A percentile compares a stretch with the other conserved stretches of the same genome.
Evolutionary conservation across 78 protist genomes (phyloP).

Genomic region (Dictyostelium firmibasis): DNA sequence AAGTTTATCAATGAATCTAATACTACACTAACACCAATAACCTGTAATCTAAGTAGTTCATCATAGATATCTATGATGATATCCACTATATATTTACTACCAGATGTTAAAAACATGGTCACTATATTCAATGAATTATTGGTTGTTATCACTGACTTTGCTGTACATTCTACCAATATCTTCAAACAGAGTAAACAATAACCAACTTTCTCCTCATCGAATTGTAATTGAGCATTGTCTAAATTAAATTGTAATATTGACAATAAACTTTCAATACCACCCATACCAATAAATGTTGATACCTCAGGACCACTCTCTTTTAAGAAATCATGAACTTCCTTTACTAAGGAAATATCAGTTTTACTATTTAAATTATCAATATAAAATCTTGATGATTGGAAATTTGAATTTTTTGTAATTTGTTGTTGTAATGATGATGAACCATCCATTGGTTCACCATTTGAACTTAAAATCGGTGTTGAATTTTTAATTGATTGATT

Average conservation of each 20-base stretch:
- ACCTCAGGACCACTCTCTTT: constrained; percentile 27
- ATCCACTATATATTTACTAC: background rate
- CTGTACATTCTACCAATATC: background rate
- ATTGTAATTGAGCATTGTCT: background rate
- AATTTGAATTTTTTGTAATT: background rate
- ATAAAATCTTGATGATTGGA: constrained; percentile 15
- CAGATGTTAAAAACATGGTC: constrained; percentile 25
- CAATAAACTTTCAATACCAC: constrained; percentile 8
- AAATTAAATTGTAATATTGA: background rate
- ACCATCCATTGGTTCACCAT: background rate
- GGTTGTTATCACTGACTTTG: constrained; percentile 2
- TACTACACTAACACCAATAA: constrained; percentile 6
- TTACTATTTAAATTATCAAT: background rate
- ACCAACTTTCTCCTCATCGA: constrained; percentile 33
- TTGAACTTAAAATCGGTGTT: background rate
- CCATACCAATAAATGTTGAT: constrained; percentile 8
- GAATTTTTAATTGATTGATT: background rate
- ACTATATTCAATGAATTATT: background rate
- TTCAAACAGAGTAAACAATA: constrained; percentile 11
- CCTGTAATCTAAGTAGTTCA: background rate
- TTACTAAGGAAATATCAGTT: background rate
- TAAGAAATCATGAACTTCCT: background rate
- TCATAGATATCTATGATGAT: constrained; percentile 36
- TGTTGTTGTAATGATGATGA: background rate
- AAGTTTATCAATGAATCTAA: background rate